These are phyloP conservation scores for Talaromyces ruber DNA, from an alignment of 495 filamentous ascomycete genomes.

Conservation along the genomic window DNA sequence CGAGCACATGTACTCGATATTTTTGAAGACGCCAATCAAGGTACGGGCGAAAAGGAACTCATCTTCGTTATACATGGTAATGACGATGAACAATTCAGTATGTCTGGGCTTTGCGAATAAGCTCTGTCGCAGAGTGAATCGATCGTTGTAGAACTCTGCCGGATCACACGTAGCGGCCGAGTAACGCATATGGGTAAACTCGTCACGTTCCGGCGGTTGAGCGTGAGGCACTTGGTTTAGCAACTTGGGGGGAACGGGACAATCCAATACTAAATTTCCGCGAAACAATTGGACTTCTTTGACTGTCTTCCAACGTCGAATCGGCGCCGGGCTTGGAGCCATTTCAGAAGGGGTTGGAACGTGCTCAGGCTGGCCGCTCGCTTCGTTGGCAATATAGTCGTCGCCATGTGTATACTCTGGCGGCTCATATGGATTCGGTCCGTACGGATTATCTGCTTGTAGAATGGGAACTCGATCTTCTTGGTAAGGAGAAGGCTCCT, in stretches of 20 bases:
- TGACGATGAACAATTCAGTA: conserved; percentile 94
- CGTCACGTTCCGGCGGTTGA: conserved; percentile 72
- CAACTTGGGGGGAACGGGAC: conserved; percentile 84
- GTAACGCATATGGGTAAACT: conserved; percentile 99
- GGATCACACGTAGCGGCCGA: conserved; percentile 96
- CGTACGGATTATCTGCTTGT: conserved; percentile 45
- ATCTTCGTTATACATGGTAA: conserved; percentile 99
- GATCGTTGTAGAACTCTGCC: conserved; percentile 71
- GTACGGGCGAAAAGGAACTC: conserved; percentile 94
- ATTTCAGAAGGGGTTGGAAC: conserved; percentile 13
- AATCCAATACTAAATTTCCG: conserved; percentile 95
- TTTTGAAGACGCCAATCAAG: conserved; percentile 96
- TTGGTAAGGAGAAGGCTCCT: conserved; percentile 38
- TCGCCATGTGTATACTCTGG: conserved; percentile 28
- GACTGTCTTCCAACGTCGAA: conserved; percentile 94
- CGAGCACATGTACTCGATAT: conserved; percentile 94
- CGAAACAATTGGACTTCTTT: conserved; percentile 96
- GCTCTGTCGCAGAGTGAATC: conserved; percentile 89
- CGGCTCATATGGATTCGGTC: conserved; percentile 41
- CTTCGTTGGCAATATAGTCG: conserved; percentile 5
- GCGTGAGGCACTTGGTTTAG: conserved; percentile 80
- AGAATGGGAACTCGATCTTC: conserved; percentile 60
- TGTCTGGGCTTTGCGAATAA: conserved; percentile 89
- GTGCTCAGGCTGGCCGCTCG: neutral
- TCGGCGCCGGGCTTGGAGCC: conserved; percentile 54